Evolutionary conservation across 164 flowering plant species (phyloP).

Genomic region (Vitis rotundifolia): DNA sequence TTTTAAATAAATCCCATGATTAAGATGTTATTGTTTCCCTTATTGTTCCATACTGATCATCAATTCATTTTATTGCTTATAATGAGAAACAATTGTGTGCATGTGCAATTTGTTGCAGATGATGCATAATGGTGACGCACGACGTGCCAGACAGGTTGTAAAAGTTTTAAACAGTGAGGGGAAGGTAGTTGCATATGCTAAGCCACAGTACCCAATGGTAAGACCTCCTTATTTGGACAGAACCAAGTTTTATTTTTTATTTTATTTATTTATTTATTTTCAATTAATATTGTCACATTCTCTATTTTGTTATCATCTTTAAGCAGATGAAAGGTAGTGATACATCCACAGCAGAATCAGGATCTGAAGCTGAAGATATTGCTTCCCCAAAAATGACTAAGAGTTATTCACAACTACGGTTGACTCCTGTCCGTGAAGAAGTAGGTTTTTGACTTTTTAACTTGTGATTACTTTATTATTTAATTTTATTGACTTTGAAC

Average conservation of each 20-base stretch:
- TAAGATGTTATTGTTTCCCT: no score
- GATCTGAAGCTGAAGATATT: conserved; percentile 95
- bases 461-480: neutral
- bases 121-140: conserved; percentile 65
- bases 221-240: conserved; percentile 3
- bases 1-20: no score
- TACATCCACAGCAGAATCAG: conserved; percentile 93
- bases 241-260: neutral
- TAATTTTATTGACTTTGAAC: no score
- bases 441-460: conserved; percentile 29
- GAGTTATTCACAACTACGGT: conserved; percentile 59
- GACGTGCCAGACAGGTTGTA: conserved; percentile 69
- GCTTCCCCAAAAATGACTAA: conserved; percentile 71
- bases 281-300: neutral
- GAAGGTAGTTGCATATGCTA: conserved; percentile 80
- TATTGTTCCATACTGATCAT: no score
- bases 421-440: conserved; percentile 95
- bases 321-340: conserved; percentile 81
- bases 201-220: conserved; percentile 70
- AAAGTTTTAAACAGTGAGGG: conserved; percentile 80
- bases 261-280: neutral
- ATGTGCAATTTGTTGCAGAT: conserved; percentile 26
- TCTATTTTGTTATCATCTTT: conserved; percentile 6
- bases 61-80: no score
- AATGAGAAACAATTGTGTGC: neutral